Conservation (phyloP, 2,329 filamentous ascomycete species). For the Talaromyces rugulosus region DNA sequence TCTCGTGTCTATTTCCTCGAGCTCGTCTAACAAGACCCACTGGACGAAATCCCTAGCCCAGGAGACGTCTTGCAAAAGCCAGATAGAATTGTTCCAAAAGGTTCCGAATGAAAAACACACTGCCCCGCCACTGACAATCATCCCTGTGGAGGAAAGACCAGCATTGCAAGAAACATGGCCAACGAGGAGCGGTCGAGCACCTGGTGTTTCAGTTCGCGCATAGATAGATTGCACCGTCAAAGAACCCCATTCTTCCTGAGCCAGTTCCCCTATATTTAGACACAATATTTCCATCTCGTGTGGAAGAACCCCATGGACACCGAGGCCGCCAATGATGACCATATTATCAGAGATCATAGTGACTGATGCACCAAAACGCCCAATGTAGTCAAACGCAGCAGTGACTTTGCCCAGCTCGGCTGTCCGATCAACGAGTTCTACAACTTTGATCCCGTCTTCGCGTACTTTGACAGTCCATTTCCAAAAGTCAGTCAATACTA, state of each 20-base stretch:
- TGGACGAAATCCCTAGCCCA: conserved; percentile 20
- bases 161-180: conserved; percentile 58
- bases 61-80: conserved; percentile 37
- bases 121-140: conserved; percentile 74
- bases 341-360: conserved; percentile 43
- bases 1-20: conserved; percentile 13
- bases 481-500: conserved; percentile 60
- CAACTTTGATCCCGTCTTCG: conserved; percentile 24
- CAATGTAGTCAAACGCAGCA: conserved; percentile 27
- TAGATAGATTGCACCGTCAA: conserved; percentile 6
- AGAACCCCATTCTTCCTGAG: neutral
- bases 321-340: conserved; percentile 52
- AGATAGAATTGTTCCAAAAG: conserved; percentile 69
- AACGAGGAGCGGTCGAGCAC: conserved; percentile 63
- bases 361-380: conserved; percentile 51
- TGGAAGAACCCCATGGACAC: conserved; percentile 31
- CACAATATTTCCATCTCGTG: conserved; percentile 53
- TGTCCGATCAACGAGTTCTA: conserved; percentile 25
- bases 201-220: conserved; percentile 19
- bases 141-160: conserved; percentile 43
- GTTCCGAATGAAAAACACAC: conserved; percentile 90
- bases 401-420: conserved; percentile 20
- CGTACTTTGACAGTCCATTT: conserved; percentile 55
- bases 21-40: conserved; percentile 28
- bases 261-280: conserved; percentile 21